Evolutionary conservation across 441 rosid genomes (phyloP), one percentile per base, ranked within the genome.

Genomic region (Pelargonium fulgidum): DNA sequence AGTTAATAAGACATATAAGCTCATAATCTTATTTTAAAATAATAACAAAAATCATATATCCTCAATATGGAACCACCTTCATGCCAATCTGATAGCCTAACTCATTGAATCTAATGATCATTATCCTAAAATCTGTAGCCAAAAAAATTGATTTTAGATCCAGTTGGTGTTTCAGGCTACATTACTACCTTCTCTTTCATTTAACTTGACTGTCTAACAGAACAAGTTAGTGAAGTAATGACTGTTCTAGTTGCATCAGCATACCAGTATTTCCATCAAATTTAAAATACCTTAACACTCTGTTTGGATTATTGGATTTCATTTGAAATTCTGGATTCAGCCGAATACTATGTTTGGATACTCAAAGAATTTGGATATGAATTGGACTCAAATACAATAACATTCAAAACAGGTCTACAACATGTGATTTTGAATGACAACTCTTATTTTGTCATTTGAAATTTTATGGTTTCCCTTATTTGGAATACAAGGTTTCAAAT

Each of bases 211-310:
- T 44, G 48, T 44, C 48, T n/a, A 44, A 44, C 48, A 9, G 48
- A 44, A 44, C 13, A 62, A 62, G 41, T 62, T 36, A 59, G 65
- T 62, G 65, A 62, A 62, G 39, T 16, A 24, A 12, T 26, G 65
- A 24, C 65, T 24, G 65, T 26, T 62, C 3, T 26, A 26, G 39
- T 16, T 9, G 16, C 26, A 62, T 62, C 65, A 62, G 33, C 65
- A 62, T 12, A 24, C 41, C 41, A 36, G 41, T 36, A 6, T 9
- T 13, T 62, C 65, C 41, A 24, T 61, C 16, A 62, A 24, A 62
- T 24, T 62, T 62, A 12, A 13, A 26, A 61, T 22, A 24, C 41
- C 65, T 12, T 62, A 62, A 26, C 6, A 8, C 41, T 36, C 41
- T 36, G 41, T 36, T 36, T 36, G 41, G 41, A 36, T 36, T 36